These are phyloP conservation scores for Tanacetum coccineum DNA, from an alignment of 129 eudicot genomes.

Conservation along the genomic window DNA sequence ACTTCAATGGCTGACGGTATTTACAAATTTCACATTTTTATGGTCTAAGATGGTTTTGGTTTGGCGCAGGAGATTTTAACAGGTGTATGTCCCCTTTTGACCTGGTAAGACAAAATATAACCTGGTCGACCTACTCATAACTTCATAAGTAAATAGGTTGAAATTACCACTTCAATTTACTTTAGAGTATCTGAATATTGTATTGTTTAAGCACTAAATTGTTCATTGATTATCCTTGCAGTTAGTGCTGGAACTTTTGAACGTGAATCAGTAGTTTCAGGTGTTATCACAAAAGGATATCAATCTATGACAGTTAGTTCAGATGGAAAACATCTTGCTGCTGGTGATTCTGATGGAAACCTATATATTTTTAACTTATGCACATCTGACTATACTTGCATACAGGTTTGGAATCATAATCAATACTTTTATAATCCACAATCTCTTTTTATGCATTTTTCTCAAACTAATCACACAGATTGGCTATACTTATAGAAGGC, in stretches of 20 bases:
- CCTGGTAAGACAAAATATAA: too few species aligned
- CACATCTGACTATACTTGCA: conserved; percentile 55
- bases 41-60: too few species aligned
- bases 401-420: conserved; percentile 37
- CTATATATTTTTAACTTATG: conserved; percentile 60
- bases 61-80: too few species aligned
- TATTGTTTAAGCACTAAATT: not conserved
- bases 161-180: not conserved
- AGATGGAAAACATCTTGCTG: conserved; percentile 73
- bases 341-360: conserved; percentile 74
- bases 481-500: conserved; percentile 48
- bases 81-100: too few species aligned
- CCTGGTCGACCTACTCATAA: too few species aligned
- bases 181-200: conserved; percentile 6
- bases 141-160: too few species aligned
- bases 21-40: too few species aligned
- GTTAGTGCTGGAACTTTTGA: too few species aligned
- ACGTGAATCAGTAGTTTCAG: too few species aligned
- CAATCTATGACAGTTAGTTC: conserved; percentile 70
- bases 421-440: not conserved
- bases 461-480: conserved; percentile 14
- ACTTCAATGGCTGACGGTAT: too few species aligned
- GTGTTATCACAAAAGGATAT: conserved; percentile 32
- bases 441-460: not conserved
- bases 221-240: conserved; percentile 7